phyloP scores from a whole-genome alignment of 768 basidiomycete genomes.

The Termitomyces sp. region DNA sequence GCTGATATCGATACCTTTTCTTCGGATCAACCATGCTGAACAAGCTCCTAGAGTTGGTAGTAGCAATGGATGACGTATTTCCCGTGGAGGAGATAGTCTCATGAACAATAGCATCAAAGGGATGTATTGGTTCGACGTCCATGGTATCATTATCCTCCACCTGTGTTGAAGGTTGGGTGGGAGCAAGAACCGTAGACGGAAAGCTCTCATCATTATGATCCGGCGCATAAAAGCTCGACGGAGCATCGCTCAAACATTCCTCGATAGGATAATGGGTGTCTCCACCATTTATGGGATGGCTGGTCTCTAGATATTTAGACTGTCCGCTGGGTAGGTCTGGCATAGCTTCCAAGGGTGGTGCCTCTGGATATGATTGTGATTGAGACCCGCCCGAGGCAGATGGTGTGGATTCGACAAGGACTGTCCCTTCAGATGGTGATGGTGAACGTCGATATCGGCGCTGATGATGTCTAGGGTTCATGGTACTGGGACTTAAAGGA shows the following conservation, averaged over 20 bases:
- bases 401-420: slow-evolving; percentile 56
- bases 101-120: slow-evolving; percentile 4
- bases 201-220: slow-evolving; percentile 21
- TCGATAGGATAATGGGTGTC: slow-evolving; percentile 24
- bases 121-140: slow-evolving; percentile 7
- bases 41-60: slow-evolving; percentile 17
- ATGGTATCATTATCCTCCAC: slow-evolving; percentile 20
- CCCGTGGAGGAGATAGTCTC: not conserved
- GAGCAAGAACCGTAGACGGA: slow-evolving; percentile 9
- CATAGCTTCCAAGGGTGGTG: slow-evolving; percentile 23
- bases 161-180: slow-evolving; percentile 36
- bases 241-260: slow-evolving; percentile 33
- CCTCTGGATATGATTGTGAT: slow-evolving; percentile 25
- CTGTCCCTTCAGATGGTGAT: slow-evolving; percentile 16
- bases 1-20: slow-evolving; percentile 26
- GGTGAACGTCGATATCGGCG: slow-evolving; percentile 8
- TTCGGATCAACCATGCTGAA: slow-evolving; percentile 25
- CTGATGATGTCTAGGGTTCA: slow-evolving; percentile 5
- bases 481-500: slow-evolving; percentile 3
- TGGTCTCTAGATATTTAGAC: not conserved
- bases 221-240: slow-evolving; percentile 34
- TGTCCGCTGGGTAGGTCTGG: slow-evolving; percentile 16
- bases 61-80: slow-evolving; percentile 4
- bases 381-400: slow-evolving; percentile 41
- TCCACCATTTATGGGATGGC: slow-evolving; percentile 1